Evolutionary conservation across 2,329 filamentous ascomycete genomes (phyloP), one percentile per base, ranked within the genome.

Genomic region (Arthrobotrys sinensis): DNA sequence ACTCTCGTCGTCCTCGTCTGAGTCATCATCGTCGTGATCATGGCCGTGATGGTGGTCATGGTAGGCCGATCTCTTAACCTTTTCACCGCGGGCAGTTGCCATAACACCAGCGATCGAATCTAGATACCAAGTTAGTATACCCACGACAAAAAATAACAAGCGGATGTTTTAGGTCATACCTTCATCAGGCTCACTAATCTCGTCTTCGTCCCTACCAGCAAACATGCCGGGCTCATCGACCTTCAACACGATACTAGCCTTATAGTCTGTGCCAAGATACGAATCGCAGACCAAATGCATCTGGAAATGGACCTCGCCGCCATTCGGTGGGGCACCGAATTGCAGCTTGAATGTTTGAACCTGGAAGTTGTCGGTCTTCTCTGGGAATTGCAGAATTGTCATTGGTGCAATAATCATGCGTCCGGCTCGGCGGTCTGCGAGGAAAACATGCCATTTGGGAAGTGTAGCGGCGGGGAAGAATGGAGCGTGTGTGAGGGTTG

Each of bases 141-240:
- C 46, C 14, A 53, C 6, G 10, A 48, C 16, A 5, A 32, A 64
- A 68, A 53, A 52, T 19, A 55, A 46, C 64, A 32, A n/a, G 45
- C 28, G 48, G 14, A 4, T 28, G 16, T 3, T 3, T 60, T 43
- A 14, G n/a, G 63, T 87, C 91, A 87, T 88, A 97, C 96, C 96
- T 87, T 99, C 96, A 80, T 98, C 96, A 40, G 96, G 96, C 84
- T 99, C 96, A 83, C 93, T 97, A 81, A 99, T 99, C 76, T 99
- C 96, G 82, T 97, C 96, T 81, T 97, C 94, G 57, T 91, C 92
- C 65, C 91, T 89, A 19, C 89, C 91, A 19, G 40, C 46, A 4
- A 93, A 94, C 86, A 95, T 96, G 85, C 90, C 92, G 38, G 93
- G 91, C 82, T 98, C 94, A 82, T 97, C 94, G 7, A 99, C 93